These are phyloP conservation scores for Apiospora rasikravindrae DNA, from an alignment of 2,329 filamentous ascomycete species.

Conservation along the genomic window DNA sequence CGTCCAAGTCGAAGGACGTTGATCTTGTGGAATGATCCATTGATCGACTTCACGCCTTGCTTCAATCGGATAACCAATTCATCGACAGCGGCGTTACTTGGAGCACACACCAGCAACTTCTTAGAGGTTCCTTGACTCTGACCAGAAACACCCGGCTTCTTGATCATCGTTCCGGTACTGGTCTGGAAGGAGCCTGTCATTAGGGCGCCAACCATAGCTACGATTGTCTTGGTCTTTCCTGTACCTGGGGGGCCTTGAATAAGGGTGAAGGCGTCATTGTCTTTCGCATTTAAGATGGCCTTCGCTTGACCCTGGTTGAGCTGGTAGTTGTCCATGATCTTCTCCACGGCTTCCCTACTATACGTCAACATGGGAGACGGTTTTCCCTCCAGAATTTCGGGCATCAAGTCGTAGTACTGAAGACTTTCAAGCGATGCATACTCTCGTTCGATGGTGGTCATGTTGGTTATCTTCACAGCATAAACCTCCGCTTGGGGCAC, in stretches of 20 bases:
- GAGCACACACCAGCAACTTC: constrained; percentile 95
- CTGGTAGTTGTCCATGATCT: constrained; percentile 76
- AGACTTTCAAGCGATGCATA: constrained; percentile 90
- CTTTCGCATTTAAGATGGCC: constrained; percentile 87
- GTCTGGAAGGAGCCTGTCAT: constrained; percentile 63
- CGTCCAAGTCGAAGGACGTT: constrained; percentile 89
- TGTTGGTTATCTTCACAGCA: constrained; percentile 85
- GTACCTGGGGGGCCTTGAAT: constrained; percentile 96
- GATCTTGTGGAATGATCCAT: constrained; percentile 75
- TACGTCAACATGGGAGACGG: constrained; percentile 89
- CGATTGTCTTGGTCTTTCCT: constrained; percentile 97
- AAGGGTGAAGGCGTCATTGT: constrained; percentile 96
- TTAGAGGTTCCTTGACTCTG: constrained; percentile 58
- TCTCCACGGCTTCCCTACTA: constrained; percentile 71
- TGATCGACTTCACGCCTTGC: constrained; percentile 78
- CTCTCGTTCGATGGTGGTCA: constrained; percentile 94
- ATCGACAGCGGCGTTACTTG: constrained; percentile 97
- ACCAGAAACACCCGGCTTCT: constrained; percentile 43
- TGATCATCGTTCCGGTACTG: constrained; percentile 49
- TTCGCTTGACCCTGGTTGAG: constrained; percentile 90
- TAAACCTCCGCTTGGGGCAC: constrained; percentile 72
- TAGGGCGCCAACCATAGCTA: constrained; percentile 91
- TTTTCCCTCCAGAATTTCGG: constrained; percentile 87
- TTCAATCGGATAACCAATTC: constrained; percentile 94
- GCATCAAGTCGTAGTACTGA: constrained; percentile 94